phyloP scores from a whole-genome alignment of 371 early-diverging fungal species.

The Lichtheimia hyalospora region DNA sequence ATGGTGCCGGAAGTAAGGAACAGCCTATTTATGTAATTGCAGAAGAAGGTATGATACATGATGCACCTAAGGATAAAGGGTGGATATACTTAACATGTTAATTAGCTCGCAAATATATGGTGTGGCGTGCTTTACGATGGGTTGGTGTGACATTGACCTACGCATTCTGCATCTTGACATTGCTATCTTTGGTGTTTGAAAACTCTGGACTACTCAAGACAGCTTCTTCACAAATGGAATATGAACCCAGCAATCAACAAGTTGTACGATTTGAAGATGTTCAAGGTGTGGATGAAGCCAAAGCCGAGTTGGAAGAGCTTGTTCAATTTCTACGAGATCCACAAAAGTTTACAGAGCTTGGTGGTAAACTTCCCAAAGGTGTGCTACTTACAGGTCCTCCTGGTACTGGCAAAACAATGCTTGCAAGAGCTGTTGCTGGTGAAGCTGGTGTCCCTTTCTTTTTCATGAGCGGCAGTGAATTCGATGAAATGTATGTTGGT shows the following conservation, averaged over 20 bases:
- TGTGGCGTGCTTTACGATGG: conserved; percentile 76
- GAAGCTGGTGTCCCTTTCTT: conserved; percentile 97
- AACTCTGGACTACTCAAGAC: conserved; percentile 76
- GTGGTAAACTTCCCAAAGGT: conserved; percentile 96
- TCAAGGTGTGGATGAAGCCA: conserved; percentile 97
- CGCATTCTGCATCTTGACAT: conserved; percentile 76
- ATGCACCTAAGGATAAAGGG: not conserved
- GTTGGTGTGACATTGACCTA: conserved; percentile 73
- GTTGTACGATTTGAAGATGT: conserved; percentile 90
- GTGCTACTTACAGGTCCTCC: conserved; percentile 99
- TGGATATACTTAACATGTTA: not conserved
- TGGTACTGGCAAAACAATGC: conserved; percentile 97
- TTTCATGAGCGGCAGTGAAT: conserved; percentile 96
- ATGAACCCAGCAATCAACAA: conserved; percentile 66
- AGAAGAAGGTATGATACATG: conserved; percentile 47
- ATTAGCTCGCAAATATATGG: conserved; percentile 38
- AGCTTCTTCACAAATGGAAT: conserved; percentile 63
- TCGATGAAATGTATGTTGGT: conserved; percentile 99
- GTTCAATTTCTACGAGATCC: conserved; percentile 95
- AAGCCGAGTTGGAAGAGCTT: conserved; percentile 93
- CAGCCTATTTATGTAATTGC: conserved; percentile 62
- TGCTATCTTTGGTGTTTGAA: conserved; percentile 73
- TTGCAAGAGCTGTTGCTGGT: conserved; percentile 88
- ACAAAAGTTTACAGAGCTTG: conserved; percentile 84
- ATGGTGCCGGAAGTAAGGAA: conserved; percentile 40